Conservation (phyloP, 2,329 filamentous ascomycete species). For the Zalaria sp. region DNA sequence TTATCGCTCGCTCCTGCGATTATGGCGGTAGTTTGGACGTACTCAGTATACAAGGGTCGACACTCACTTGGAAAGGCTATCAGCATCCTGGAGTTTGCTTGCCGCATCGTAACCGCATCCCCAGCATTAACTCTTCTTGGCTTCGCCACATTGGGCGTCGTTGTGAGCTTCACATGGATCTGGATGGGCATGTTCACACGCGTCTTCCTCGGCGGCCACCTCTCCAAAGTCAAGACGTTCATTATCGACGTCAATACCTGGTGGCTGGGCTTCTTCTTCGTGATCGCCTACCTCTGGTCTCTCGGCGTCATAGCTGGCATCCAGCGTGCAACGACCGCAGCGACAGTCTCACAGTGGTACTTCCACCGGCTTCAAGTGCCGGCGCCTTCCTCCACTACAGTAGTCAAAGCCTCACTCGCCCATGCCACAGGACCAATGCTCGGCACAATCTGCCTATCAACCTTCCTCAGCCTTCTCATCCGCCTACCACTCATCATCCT, state of each 20-base stretch:
- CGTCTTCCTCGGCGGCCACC: slow-evolving; percentile 84
- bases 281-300: slow-evolving; percentile 92
- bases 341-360: slow-evolving; percentile 97
- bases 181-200: slow-evolving; percentile 96
- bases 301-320: slow-evolving; percentile 75
- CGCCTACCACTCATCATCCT: slow-evolving; percentile 75
- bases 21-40: slow-evolving; percentile 66
- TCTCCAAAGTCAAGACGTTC: slow-evolving; percentile 49
- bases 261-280: slow-evolving; percentile 89
- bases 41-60: slow-evolving; percentile 67
- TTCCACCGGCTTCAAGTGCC: slow-evolving; percentile 82
- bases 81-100: slow-evolving; percentile 82
- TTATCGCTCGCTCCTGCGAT: slow-evolving; percentile 62
- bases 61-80: slow-evolving; percentile 71
- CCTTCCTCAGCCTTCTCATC: slow-evolving; percentile 64
- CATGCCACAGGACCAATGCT: slow-evolving; percentile 81
- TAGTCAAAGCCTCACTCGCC: slow-evolving; percentile 67
- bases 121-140: slow-evolving; percentile 74
- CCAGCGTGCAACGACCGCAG: slow-evolving; percentile 81
- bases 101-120: slow-evolving; percentile 73
- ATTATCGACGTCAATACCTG: slow-evolving; percentile 79
- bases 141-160: slow-evolving; percentile 56
- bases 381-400: slow-evolving; percentile 60
- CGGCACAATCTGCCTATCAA: slow-evolving; percentile 82
- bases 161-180: slow-evolving; percentile 84